phyloP scores from a whole-genome alignment of 2,329 filamentous ascomycete species.

The Nothomitra cinnamomea region DNA sequence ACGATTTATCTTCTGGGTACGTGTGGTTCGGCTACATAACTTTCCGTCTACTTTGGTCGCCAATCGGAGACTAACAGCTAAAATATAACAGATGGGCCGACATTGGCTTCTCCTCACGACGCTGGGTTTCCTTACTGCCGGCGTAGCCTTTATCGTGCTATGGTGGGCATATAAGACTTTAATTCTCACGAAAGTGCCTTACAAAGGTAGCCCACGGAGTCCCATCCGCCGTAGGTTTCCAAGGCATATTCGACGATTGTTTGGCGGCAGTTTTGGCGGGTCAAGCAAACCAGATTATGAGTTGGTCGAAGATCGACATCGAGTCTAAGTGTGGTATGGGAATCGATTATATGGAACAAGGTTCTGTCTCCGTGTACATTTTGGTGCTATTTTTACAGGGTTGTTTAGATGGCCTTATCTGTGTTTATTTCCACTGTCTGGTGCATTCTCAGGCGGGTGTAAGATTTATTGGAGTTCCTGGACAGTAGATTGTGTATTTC shows the following conservation, averaged over 20 bases:
- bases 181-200: slow-evolving; percentile 20
- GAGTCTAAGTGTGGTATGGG: neutral
- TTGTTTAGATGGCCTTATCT: too few relatives aligned
- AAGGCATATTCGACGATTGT: neutral
- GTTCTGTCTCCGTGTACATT: too few relatives aligned
- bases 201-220: neutral
- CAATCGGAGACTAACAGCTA: slow-evolving; percentile 2
- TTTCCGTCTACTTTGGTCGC: neutral
- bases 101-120: slow-evolving; percentile 39
- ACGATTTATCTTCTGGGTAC: slow-evolving; percentile 45
- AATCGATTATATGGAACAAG: neutral
- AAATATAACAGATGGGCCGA: slow-evolving; percentile 28
- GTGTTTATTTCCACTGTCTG: too few relatives aligned
- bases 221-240: neutral
- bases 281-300: slow-evolving; percentile 3
- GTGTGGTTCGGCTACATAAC: slow-evolving; percentile 6
- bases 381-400: too few relatives aligned
- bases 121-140: slow-evolving; percentile 31
- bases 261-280: neutral
- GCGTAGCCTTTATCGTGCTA: slow-evolving; percentile 27
- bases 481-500: too few relatives aligned
- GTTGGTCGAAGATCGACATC: slow-evolving; percentile 6
- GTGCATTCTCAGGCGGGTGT: too few relatives aligned
- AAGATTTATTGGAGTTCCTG: too few relatives aligned
- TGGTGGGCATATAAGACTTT: slow-evolving; percentile 35